Evolutionary conservation across 768 basidiomycete genomes (phyloP).

Genomic region (Galerina marginata): DNA sequence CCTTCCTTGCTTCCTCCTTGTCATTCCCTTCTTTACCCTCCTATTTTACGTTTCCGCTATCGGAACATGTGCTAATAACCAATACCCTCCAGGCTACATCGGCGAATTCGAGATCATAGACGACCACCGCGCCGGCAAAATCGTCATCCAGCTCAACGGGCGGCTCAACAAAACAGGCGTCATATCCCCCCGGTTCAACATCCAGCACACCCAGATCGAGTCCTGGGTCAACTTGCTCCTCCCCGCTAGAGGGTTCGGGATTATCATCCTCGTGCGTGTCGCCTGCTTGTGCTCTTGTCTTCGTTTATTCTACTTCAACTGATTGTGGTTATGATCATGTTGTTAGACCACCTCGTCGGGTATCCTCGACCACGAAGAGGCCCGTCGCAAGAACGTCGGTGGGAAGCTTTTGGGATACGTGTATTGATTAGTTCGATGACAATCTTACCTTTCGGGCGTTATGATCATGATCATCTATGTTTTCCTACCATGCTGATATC

Average conservation of each 20-base stretch:
- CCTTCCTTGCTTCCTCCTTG: conserved; percentile 14
- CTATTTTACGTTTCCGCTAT: too few relatives aligned
- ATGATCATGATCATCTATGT: too few relatives aligned
- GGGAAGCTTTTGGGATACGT: conserved; percentile 90
- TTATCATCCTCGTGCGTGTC: conserved; percentile 95
- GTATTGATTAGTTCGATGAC: too few relatives aligned
- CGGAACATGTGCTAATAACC: too few relatives aligned
- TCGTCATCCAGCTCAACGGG: conserved; percentile 97
- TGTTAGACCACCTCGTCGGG: conserved; percentile 99
- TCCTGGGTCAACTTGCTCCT: conserved; percentile 96
- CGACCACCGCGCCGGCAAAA: conserved; percentile 97
- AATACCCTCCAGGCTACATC: too few relatives aligned
- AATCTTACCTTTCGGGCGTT: too few relatives aligned
- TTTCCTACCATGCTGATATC: too few relatives aligned
- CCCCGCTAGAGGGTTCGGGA: conserved; percentile 95
- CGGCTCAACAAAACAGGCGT: conserved; percentile 99
- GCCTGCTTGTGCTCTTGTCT: too few relatives aligned
- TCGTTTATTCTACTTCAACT: too few relatives aligned
- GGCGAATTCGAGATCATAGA: conserved; percentile 99
- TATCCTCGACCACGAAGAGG: conserved; percentile 99
- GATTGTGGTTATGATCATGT: too few relatives aligned
- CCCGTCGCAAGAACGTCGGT: conserved; percentile 96
- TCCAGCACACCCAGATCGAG: conserved; percentile 92
- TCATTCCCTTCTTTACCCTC: too few relatives aligned
- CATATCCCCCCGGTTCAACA: conserved; percentile 98